A percentile compares a stretch with the other conserved stretches of the same genome.
Evolutionary conservation across 2,329 filamentous ascomycete genomes (phyloP).

Genomic region (Esteya vermicola): DNA sequence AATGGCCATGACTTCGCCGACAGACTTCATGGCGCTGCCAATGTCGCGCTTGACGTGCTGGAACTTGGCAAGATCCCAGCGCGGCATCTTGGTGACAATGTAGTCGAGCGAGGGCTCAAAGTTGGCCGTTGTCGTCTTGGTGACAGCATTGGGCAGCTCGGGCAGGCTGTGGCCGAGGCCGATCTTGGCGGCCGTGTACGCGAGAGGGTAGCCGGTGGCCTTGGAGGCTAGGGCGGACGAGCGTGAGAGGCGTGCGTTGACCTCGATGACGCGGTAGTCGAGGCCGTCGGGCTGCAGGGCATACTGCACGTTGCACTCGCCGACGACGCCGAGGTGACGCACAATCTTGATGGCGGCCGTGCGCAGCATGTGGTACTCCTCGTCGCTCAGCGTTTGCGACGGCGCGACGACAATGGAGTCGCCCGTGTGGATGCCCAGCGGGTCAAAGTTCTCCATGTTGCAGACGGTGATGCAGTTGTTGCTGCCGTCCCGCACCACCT

Average conservation of each 20-base stretch:
- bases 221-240: slow-evolving; percentile 96
- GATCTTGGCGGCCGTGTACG: slow-evolving; percentile 97
- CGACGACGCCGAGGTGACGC: slow-evolving; percentile 88
- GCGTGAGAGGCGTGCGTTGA: slow-evolving; percentile 95
- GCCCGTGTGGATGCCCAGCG: slow-evolving; percentile 92
- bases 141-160: slow-evolving; percentile 93
- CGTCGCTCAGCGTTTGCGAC: slow-evolving; percentile 90
- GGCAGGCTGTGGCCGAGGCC: slow-evolving; percentile 90
- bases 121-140: slow-evolving; percentile 96
- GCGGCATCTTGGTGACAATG: slow-evolving; percentile 95
- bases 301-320: slow-evolving; percentile 98
- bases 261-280: slow-evolving; percentile 97
- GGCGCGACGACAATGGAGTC: slow-evolving; percentile 98
- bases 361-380: slow-evolving; percentile 99
- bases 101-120: slow-evolving; percentile 97
- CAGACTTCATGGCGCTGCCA: slow-evolving; percentile 96
- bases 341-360: slow-evolving; percentile 97
- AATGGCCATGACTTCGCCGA: slow-evolving; percentile 98
- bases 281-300: slow-evolving; percentile 90
- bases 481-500: slow-evolving; percentile 89
- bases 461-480: slow-evolving; percentile 99
- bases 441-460: slow-evolving; percentile 99
- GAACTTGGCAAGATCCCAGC: slow-evolving; percentile 98
- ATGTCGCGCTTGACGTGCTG: slow-evolving; percentile 97
- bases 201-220: slow-evolving; percentile 91